Percentiles rank a stretch among this genome's conserved stretches.
phyloP scores from a whole-genome alignment of 305 asterid species.

The Stenogyne calaminthoides region DNA sequence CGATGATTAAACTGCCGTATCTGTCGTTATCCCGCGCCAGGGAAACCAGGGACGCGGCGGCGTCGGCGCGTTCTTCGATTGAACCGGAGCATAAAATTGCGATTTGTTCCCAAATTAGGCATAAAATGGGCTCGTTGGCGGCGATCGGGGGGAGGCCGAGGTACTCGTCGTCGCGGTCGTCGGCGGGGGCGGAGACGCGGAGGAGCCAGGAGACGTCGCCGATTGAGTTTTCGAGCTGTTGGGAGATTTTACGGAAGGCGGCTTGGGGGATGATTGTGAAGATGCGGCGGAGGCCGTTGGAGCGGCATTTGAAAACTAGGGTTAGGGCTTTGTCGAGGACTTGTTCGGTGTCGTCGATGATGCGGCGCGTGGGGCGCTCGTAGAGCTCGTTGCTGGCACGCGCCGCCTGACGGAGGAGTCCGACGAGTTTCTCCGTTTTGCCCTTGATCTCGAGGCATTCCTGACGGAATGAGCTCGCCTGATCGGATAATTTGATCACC shows the following conservation, averaged over 20 bases:
- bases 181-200: constrained; percentile 57
- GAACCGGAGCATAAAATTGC: constrained; percentile 51
- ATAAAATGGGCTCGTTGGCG: constrained; percentile 58
- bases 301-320: constrained; percentile 52
- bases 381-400: constrained; percentile 57
- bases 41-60: constrained; percentile 57
- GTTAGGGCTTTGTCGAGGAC: constrained; percentile 58
- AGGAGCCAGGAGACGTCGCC: constrained; percentile 70
- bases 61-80: constrained; percentile 52
- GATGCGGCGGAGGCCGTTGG: constrained; percentile 48
- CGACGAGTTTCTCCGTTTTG: constrained; percentile 49
- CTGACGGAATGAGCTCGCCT: constrained; percentile 40
- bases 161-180: constrained; percentile 55
- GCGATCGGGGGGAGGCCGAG: constrained; percentile 63
- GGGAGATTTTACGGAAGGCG: constrained; percentile 41
- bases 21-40: constrained; percentile 52
- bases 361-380: constrained; percentile 68
- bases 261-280: constrained; percentile 58
- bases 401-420: constrained; percentile 67
- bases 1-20: constrained; percentile 47
- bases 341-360: constrained; percentile 57
- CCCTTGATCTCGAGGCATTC: constrained; percentile 52
- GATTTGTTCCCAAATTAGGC: constrained; percentile 65
- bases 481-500: constrained; percentile 43
- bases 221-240: constrained; percentile 60